Evolutionary conservation across 441 rosid species (phyloP), one percentile per base, ranked within the genome.

Genomic region (Viola pubescens): DNA sequence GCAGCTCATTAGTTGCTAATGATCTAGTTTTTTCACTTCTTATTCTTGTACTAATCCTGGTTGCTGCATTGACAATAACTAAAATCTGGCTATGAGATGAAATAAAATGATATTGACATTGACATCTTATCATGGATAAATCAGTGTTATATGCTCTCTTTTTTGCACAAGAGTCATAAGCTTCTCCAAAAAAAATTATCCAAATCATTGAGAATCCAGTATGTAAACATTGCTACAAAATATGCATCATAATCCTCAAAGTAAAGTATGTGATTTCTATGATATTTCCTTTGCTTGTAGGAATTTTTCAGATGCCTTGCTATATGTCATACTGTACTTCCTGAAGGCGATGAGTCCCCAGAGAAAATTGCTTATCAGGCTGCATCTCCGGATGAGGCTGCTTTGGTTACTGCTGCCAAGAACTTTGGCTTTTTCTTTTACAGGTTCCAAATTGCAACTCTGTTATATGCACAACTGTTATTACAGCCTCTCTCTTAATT

Each of bases 321-420:
- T 70, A 82, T 91, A 49, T 91, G 99, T 71, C 99, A 95, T 74
- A 95, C 99, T 42, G 99, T 95, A 46, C 97, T 91, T 73, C 92
- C 99, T 58, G 97, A 91, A 83, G 98, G 98, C 66, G 98, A 91
- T 48, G 99, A 89, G 68, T 81, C 95, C 69, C 97, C 98, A 11
- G 99, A 89, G 64, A 89, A 82, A 74, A 83, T 91, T 58, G 78
- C 69, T 19, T 95, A 95, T 77, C 99, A 91, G 82, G 98, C 99
- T 72, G 99, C 98, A 73, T 95, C 99, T 53, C 99, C 99, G 10
- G 98, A 95, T 81, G 99, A 91, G 80, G 90, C 98, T 75, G 99
- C 99, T 65, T 68, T 89, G 76, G 99, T 95, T 75, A 69, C 78
- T 71, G 99, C 99, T 61, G 97, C 99, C 48, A 91, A 95, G 83